Base-by-base conservation (phyloP, 371 early-diverging fungal species). In the Mortierella sp. region DNA sequence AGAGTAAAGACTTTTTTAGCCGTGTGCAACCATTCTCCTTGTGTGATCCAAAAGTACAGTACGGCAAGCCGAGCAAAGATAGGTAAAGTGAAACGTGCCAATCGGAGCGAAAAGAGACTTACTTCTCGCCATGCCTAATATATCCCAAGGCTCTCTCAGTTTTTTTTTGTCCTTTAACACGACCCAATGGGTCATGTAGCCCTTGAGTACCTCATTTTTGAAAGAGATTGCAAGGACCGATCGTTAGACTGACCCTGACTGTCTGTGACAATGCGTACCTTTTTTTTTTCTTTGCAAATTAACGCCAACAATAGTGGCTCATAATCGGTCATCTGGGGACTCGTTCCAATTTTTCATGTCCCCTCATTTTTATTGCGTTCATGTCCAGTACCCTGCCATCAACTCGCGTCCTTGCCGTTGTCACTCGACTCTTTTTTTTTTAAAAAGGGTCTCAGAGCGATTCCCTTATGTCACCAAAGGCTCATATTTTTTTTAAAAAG, bases 331-430 rank as follows among this genome's bases (percentile, higher is more conserved):
- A 56, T 56, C 23, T 2, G 19, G 57, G 57, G 23, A n/a, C 29
- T 56, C 23, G 57, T 56, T 56, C 57, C 57, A 32, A n/a, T 56
- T 56, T 56, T 34, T 34, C 17, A 32, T 34, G 45, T 43, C 45
- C 45, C 37, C 37, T 15, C n/a, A n/a, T n/a, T n/a, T n/a, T n/a
- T n/a, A n/a, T 43, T 4, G 17, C 10, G 4, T 15, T 43, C 45
- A 43, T 3, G 35, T 35, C 35, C 35, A n/a, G n/a, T n/a, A n/a
- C n/a, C n/a, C n/a, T n/a, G n/a, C n/a, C n/a, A n/a, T n/a, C n/a
- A n/a, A 6, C 35, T 35, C 35, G 35, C 9, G 35, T 35, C 9
- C 35, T 35, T 10, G 35, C 3, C 19, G 12, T 51, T 26, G 47
- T 47, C 22, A n/a, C 0, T 47, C 6, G 47, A 47, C 47, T 19